Percentiles rank a stretch among this genome's conserved stretches.
These are phyloP conservation scores for Penicillium maclennaniae DNA, from an alignment of 495 filamentous ascomycete species.

Conservation along the genomic window DNA sequence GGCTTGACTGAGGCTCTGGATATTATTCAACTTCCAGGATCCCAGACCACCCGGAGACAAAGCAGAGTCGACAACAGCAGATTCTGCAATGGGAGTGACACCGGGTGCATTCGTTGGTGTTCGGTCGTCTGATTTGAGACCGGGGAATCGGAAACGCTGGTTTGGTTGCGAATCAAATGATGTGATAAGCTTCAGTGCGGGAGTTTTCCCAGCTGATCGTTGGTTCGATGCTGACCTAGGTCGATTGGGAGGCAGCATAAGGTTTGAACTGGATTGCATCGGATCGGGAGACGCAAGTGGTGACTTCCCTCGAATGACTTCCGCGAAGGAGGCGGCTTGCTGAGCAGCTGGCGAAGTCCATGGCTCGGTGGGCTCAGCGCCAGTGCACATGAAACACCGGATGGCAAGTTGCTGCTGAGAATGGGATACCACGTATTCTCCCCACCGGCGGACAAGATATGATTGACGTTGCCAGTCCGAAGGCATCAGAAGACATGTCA, in stretches of 20 bases:
- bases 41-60: slow-evolving; percentile 69
- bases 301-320: slow-evolving; percentile 31
- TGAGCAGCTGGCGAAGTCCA: slow-evolving; percentile 81
- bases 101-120: slow-evolving; percentile 74
- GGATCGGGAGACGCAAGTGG: slow-evolving; percentile 46
- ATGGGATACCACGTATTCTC: slow-evolving; percentile 82
- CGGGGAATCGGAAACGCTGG: slow-evolving; percentile 64
- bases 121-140: slow-evolving; percentile 59
- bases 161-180: slow-evolving; percentile 64
- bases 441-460: slow-evolving; percentile 88
- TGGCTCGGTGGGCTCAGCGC: slow-evolving; percentile 69
- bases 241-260: slow-evolving; percentile 25
- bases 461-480: slow-evolving; percentile 86
- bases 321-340: slow-evolving; percentile 51
- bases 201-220: slow-evolving; percentile 61
- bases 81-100: slow-evolving; percentile 88
- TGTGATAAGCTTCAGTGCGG: slow-evolving; percentile 91
- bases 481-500: slow-evolving; percentile 71
- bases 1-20: slow-evolving; percentile 58
- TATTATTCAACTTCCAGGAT: slow-evolving; percentile 60
- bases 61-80: slow-evolving; percentile 82
- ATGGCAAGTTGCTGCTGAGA: slow-evolving; percentile 87
- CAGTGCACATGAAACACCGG: slow-evolving; percentile 83
- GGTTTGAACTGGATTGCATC: slow-evolving; percentile 25
- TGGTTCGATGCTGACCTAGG: slow-evolving; percentile 24